Percentiles rank a stretch among this genome's conserved stretches.
Conservation (phyloP, 1,139 yeast genomes). For the Blastobotrys apis region DNA sequence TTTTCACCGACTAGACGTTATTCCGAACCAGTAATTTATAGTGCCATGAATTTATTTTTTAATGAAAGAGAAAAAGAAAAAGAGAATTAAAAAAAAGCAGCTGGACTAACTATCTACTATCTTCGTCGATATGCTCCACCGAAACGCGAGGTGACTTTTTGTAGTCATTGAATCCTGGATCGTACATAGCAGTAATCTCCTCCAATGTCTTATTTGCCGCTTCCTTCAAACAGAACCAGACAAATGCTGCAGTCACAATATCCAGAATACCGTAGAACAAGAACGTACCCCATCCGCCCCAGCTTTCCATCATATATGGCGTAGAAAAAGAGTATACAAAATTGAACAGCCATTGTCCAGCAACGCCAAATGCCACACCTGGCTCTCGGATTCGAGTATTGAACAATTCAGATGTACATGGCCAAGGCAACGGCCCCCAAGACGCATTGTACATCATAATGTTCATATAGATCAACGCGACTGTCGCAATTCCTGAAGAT, state of each 20-base stretch:
- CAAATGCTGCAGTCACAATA: conserved; percentile 35
- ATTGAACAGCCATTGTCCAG: conserved; percentile 10
- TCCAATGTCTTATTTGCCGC: conserved; percentile 43
- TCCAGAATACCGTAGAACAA: conserved; percentile 37
- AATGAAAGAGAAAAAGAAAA: too few species aligned
- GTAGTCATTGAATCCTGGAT: too few species aligned
- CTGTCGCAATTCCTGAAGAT: conserved; percentile 5
- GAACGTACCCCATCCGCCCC: conserved; percentile 12
- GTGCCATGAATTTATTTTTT: too few species aligned
- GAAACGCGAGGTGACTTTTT: too few species aligned
- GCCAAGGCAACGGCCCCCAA: conserved; percentile 62
- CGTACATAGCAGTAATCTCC: conserved; percentile 39
- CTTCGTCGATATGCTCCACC: too few species aligned
- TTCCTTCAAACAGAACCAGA: conserved; percentile 41
- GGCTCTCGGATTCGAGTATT: conserved; percentile 41
- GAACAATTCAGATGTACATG: conserved; percentile 39
- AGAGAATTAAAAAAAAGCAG: too few species aligned
- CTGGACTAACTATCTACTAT: too few species aligned
- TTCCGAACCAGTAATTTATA: too few species aligned
- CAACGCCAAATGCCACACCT: conserved; percentile 14
- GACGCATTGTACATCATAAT: conserved; percentile 9
- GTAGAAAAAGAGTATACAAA: conserved; percentile 9
- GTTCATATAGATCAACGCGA: conserved; percentile 8
- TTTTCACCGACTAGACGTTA: too few species aligned
- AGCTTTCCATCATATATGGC: conserved; percentile 10